phyloP scores from a whole-genome alignment of 352 stramenopile genomes.

The Thraustochytrium striatum region DNA sequence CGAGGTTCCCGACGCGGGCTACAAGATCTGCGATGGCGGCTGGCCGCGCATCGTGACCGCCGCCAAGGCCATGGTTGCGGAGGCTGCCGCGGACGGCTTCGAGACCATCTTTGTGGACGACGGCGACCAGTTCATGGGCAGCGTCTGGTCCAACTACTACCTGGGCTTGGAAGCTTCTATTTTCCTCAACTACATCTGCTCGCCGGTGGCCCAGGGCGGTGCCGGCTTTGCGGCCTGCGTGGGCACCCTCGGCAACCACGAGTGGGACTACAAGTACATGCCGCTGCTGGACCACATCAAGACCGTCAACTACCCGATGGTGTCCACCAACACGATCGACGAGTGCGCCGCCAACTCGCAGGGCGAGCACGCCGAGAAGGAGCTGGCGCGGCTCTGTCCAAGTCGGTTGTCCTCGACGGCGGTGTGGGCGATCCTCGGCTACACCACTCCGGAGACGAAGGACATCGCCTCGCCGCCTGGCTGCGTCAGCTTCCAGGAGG shows the following conservation, averaged over 20 bases:
- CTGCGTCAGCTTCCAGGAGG: constrained; percentile 21
- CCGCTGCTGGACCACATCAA: constrained; percentile 16
- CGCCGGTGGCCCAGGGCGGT: neutral
- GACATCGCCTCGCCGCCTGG: constrained; percentile 16
- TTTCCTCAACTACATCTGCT: constrained; percentile 46
- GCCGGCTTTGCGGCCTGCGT: constrained; percentile 43
- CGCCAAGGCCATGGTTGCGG: constrained; percentile 19
- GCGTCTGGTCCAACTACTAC: constrained; percentile 39
- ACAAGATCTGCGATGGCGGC: constrained; percentile 35
- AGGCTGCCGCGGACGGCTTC: neutral
- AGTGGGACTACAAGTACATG: constrained; percentile 46
- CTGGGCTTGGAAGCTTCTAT: constrained; percentile 17
- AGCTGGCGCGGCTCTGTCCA: neutral
- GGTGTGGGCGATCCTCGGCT: constrained; percentile 9
- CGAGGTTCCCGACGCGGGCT: too few species aligned
- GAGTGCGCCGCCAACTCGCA: neutral
- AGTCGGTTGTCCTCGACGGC: constrained; percentile 29
- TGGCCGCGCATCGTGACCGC: constrained; percentile 35
- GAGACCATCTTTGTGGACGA: constrained; percentile 36
- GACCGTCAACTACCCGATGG: neutral
- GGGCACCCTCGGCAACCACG: constrained; percentile 36
- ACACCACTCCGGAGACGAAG: constrained; percentile 33
- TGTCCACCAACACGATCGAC: constrained; percentile 28
- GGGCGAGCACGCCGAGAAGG: neutral
- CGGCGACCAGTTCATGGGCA: constrained; percentile 46